phyloP scores from a whole-genome alignment of 768 basidiomycete genomes.

The Boletus sensibilis region DNA sequence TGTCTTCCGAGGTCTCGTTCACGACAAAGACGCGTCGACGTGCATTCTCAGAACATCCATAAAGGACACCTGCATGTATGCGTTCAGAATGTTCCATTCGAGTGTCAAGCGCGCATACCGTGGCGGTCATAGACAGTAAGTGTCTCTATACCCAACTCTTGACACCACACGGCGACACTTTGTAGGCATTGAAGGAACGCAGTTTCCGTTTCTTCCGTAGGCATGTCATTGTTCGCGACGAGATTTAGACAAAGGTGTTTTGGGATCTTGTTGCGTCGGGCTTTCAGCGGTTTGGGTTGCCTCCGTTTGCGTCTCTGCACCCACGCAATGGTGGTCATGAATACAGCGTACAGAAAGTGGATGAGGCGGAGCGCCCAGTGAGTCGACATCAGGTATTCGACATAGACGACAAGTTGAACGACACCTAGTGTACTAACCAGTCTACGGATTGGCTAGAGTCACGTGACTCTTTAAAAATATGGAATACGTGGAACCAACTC shows the following conservation, averaged over 20 bases:
- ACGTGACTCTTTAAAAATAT: conserved; percentile 25
- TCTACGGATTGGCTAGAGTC: no score
- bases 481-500: conserved; percentile 19
- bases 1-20: conserved; percentile 29
- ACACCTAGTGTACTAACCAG: no score
- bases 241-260: conserved; percentile 67
- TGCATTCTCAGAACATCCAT: conserved; percentile 41
- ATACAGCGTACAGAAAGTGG: conserved; percentile 55
- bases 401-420: conserved; percentile 8
- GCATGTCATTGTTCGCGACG: conserved; percentile 41
- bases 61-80: conserved; percentile 39
- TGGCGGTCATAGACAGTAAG: conserved; percentile 72
- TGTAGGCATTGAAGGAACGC: conserved; percentile 54
- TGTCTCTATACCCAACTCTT: conserved; percentile 53
- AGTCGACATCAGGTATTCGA: conserved; percentile 37
- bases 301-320: conserved; percentile 37
- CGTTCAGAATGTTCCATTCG: conserved; percentile 3
- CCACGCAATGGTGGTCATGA: conserved; percentile 41
- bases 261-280: conserved; percentile 58
- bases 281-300: conserved; percentile 47
- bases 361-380: conserved; percentile 50
- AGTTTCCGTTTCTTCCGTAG: conserved; percentile 37
- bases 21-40: conserved; percentile 36
- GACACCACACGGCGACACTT: conserved; percentile 60
- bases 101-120: conserved; percentile 46